Conservation (phyloP, 164 flowering plant genomes). For the Magnolia officinalis region DNA sequence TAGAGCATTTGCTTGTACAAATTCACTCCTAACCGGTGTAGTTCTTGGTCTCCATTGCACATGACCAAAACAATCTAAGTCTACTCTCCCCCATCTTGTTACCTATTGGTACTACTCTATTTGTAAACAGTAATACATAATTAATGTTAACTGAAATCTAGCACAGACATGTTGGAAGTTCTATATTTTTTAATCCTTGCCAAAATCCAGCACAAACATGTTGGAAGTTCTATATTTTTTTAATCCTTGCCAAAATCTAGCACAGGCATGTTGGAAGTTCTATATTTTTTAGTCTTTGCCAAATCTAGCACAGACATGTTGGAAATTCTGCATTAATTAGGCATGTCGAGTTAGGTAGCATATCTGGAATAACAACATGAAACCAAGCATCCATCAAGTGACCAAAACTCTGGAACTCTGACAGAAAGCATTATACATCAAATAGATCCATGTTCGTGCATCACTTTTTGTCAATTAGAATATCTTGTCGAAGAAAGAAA, state of each 20-base stretch:
- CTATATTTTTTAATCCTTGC: too few species aligned
- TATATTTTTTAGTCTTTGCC: not conserved
- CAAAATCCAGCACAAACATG: not conserved
- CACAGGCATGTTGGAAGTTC: not conserved
- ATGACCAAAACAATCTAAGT: too few species aligned
- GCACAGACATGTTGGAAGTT: not conserved
- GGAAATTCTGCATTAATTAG: not conserved
- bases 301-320: not conserved
- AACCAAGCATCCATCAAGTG: not conserved
- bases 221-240: not conserved
- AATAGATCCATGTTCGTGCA: slow-evolving; percentile 1
- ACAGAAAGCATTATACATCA: not conserved
- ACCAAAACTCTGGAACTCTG: not conserved
- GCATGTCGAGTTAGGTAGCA: not conserved
- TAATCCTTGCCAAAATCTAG: not conserved
- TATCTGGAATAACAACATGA: not conserved
- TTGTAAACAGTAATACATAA: too few species aligned
- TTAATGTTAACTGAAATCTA: not conserved
- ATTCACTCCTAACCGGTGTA: too few species aligned
- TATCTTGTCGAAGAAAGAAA: too few species aligned
- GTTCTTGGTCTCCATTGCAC: too few species aligned
- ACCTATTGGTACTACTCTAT: too few species aligned
- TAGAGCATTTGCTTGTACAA: too few species aligned
- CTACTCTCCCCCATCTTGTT: too few species aligned
- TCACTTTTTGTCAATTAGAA: too few species aligned